Conservation (phyloP, 2,329 filamentous ascomycete genomes). For the Annulohypoxylon truncatum region DNA sequence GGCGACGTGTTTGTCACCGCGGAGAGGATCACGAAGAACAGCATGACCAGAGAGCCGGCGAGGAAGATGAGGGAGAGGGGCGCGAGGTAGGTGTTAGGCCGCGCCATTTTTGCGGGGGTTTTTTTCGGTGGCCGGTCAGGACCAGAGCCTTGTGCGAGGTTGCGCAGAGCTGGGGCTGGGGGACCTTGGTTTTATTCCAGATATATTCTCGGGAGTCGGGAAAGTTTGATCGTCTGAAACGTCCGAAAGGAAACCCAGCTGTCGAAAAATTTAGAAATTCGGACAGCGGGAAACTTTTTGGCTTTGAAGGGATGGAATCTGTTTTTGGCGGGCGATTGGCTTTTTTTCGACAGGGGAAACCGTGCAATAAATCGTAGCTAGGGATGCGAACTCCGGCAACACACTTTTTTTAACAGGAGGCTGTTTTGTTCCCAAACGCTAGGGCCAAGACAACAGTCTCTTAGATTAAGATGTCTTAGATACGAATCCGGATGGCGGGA, state of each 20-base stretch:
- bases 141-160: not conserved
- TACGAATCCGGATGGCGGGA: constrained; percentile 37
- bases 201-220: not conserved
- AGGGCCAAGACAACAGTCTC: constrained; percentile 17
- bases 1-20: constrained; percentile 63
- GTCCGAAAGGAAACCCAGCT: not conserved
- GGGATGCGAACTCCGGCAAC: not conserved
- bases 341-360: not conserved
- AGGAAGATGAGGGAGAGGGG: constrained; percentile 57
- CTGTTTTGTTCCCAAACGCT: constrained; percentile 25
- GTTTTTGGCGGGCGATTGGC: not conserved
- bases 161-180: not conserved
- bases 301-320: constrained; percentile 9
- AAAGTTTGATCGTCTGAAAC: not conserved
- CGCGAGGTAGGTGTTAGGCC: constrained; percentile 41
- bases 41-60: constrained; percentile 62
- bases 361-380: not conserved
- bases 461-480: constrained; percentile 36
- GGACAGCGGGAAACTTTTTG: constrained; percentile 7
- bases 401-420: constrained; percentile 20
- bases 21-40: constrained; percentile 70
- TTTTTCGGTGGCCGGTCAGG: constrained; percentile 14
- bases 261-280: constrained; percentile 17
- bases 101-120: constrained; percentile 35
- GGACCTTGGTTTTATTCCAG: not conserved